phyloP scores from a whole-genome alignment of 768 basidiomycete genomes.

The Amanita phalloides region DNA sequence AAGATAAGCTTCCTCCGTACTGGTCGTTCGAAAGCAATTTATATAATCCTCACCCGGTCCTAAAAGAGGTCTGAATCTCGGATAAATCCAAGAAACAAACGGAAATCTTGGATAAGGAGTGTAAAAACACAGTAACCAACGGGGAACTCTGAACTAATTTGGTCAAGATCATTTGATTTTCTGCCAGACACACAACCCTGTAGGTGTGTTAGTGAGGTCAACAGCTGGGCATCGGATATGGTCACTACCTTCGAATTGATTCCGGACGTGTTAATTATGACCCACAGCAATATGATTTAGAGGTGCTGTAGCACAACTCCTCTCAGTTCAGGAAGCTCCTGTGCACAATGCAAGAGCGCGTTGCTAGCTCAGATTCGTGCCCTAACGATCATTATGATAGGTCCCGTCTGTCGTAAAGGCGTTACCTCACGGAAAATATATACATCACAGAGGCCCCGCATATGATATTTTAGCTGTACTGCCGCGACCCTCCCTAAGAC shows the following conservation, averaged over 20 bases:
- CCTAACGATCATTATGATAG: not conserved
- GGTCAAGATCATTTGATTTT: not conserved
- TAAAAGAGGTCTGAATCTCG: not conserved
- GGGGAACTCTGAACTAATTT: not conserved
- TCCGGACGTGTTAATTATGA: no score
- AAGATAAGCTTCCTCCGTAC: not conserved
- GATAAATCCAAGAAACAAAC: not conserved
- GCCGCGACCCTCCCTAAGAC: not conserved
- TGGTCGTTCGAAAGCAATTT: not conserved
- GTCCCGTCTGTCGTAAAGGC: not conserved
- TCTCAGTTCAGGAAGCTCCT: no score
- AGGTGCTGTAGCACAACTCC: no score
- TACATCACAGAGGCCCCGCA: not conserved
- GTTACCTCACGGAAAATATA: not conserved
- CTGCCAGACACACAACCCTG: not conserved
- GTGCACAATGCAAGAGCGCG: no score
- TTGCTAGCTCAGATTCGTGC: not conserved
- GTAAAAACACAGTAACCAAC: not conserved
- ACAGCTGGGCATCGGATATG: no score
- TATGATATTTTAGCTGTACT: not conserved
- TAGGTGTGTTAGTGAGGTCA: no score
- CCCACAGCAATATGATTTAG: no score
- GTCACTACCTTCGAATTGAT: no score
- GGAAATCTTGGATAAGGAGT: not conserved
- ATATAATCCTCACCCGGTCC: not conserved